phyloP scores from a whole-genome alignment of 2,329 filamentous ascomycete genomes.

The Alternaria conjuncta region DNA sequence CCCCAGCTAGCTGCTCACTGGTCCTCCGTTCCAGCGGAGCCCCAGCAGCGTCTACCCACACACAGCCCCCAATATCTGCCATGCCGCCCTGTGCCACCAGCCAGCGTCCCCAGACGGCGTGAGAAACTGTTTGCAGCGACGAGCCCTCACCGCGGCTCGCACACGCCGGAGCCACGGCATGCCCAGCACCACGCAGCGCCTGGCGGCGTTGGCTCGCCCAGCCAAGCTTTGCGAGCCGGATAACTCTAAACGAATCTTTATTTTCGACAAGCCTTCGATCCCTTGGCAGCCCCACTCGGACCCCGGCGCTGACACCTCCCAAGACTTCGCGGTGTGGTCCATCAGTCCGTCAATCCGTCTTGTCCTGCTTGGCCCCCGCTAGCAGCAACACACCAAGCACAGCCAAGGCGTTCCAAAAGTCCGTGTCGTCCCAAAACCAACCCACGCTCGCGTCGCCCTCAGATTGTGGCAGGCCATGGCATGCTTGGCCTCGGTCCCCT shows the following conservation, averaged over 20 bases:
- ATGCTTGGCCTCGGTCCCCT: conserved; percentile 31
- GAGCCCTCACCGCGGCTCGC: background rate
- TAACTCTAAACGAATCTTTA: conserved; percentile 45
- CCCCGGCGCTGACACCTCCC: conserved; percentile 35
- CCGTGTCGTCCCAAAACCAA: conserved; percentile 16
- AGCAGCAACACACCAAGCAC: conserved; percentile 23
- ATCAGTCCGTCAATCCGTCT: conserved; percentile 32
- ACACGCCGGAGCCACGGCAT: conserved; percentile 1
- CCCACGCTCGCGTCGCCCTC: conserved; percentile 2
- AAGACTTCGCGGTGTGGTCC: conserved; percentile 23
- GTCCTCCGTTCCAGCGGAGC: conserved; percentile 22
- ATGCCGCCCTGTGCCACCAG: background rate
- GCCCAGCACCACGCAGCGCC: conserved; percentile 29
- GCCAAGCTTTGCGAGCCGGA: conserved; percentile 39
- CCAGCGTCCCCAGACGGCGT: background rate
- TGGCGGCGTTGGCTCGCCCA: conserved; percentile 26
- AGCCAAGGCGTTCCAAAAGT: conserved; percentile 26
- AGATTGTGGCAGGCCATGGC: conserved; percentile 12
- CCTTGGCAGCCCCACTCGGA: conserved; percentile 32
- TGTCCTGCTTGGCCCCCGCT: conserved; percentile 32
- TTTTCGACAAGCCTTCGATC: conserved; percentile 43
- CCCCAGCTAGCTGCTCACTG: conserved; percentile 35
- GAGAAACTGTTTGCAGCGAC: background rate
- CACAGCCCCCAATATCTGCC: conserved; percentile 3
- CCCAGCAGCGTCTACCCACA: background rate